Base-by-base conservation (phyloP, 192 early-diverging fungal genomes). In the Coemansia sp. region DNA sequence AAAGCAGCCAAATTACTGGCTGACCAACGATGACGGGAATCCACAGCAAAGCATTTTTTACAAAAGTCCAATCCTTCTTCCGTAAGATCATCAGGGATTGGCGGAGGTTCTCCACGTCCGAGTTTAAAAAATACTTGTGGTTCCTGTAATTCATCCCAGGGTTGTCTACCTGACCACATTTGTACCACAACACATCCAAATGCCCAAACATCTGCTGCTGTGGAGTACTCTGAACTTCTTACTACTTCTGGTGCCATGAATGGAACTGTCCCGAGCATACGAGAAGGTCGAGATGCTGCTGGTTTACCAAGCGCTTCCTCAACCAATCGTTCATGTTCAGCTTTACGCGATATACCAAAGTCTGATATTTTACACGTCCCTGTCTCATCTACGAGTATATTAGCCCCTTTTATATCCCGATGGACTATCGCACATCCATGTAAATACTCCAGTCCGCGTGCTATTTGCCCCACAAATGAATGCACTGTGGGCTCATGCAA, bases 241-340 rank as follows among this genome's bases (percentile, higher is more conserved):
- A 90, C 91, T 3, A 96, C 93, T 70, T 98, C 96, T 12, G 96
- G 96, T 26, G 96, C 94, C 95, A 98, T 97, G 86, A 93, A 98
- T 27, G 89, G 92, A 9, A 95, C 85, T 0, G 94, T 87, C 10
- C 92, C 92, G 60, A 89, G 84, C 16, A 92, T 65, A 1, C 64
- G 86, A n/a, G 28, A 52, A 19, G 23, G 26, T 58, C n/a, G n/a
- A n/a, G n/a, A n/a, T n/a, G n/a, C 12, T 71, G 28, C 71, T 65
- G 74, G 68, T 68, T 34, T 38, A 38, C 26, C 24, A 16, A 18
- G 30, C 16, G 28, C 54, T 41, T 62, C 55, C 49, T n/a, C 32
- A 52, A 53, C 59, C 44, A 56, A 19, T 10, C 58, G 49, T 47
- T 60, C 49, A 49, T 55, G 60, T 49, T 79, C 67, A 58, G 84